Conservation (phyloP, 768 basidiomycete genomes). For the Kondoa malvinella region DNA sequence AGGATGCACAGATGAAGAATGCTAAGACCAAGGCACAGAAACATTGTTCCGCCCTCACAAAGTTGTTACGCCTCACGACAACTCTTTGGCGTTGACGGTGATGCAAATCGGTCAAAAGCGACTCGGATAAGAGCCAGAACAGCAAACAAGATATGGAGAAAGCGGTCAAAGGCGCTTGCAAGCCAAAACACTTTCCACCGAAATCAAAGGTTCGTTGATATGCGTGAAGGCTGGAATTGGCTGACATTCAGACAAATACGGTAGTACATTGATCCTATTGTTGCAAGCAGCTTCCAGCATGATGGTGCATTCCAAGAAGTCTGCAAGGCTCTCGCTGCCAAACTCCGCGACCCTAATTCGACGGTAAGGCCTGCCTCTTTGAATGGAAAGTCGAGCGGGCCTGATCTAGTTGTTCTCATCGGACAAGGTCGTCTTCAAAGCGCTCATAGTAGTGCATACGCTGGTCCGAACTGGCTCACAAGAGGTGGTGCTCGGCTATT, state of each 20-base stretch:
- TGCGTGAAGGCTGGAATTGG: neutral
- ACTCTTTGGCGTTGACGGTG: too few species aligned
- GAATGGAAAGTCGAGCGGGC: neutral
- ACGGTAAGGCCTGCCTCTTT: slow-evolving; percentile 42
- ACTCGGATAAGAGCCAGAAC: too few species aligned
- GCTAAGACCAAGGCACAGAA: too few species aligned
- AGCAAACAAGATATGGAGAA: too few species aligned
- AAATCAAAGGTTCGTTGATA: neutral
- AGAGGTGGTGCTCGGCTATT: slow-evolving; percentile 71
- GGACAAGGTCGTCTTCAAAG: slow-evolving; percentile 85
- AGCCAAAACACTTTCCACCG: neutral
- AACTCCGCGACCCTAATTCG: slow-evolving; percentile 78
- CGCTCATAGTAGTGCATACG: slow-evolving; percentile 79
- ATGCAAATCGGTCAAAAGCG: too few species aligned
- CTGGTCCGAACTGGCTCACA: slow-evolving; percentile 96
- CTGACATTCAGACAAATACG: neutral
- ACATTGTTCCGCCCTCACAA: too few species aligned
- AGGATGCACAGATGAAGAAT: too few species aligned
- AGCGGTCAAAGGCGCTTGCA: neutral
- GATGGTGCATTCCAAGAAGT: slow-evolving; percentile 87
- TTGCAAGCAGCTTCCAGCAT: slow-evolving; percentile 90
- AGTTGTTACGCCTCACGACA: too few species aligned
- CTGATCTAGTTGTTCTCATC: slow-evolving; percentile 10
- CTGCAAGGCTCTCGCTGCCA: slow-evolving; percentile 65
- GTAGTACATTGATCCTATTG: slow-evolving; percentile 90